phyloP scores from a whole-genome alignment of 306 rosid genomes.

The Quercus glauca region DNA sequence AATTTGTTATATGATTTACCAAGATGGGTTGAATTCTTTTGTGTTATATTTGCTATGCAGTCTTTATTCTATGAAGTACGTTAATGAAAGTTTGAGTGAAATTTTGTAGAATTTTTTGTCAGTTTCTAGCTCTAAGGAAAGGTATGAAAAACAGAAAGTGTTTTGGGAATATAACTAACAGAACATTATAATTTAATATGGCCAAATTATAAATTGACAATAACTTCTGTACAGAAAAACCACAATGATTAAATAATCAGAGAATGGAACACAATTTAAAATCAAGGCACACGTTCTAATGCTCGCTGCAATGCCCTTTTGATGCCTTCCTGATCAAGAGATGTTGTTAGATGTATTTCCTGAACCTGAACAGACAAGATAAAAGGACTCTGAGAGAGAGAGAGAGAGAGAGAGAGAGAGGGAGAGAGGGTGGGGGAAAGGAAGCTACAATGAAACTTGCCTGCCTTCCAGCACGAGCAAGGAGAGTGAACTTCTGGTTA shows the following conservation, averaged over 20 bases:
- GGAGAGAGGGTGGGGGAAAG: background rate
- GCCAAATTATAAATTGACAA: background rate
- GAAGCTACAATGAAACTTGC: slow-evolving; percentile 30
- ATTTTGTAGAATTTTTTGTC: too few species aligned
- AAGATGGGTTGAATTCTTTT: too few species aligned
- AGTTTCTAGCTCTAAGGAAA: too few species aligned
- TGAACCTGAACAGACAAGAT: slow-evolving; percentile 57
- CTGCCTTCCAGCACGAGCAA: slow-evolving; percentile 97
- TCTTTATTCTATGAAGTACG: too few species aligned
- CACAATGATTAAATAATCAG: background rate
- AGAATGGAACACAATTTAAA: background rate
- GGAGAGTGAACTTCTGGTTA: slow-evolving; percentile 70
- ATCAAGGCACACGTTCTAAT: slow-evolving; percentile 81
- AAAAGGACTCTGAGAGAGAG: background rate
- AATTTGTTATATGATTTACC: too few species aligned
- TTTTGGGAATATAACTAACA: background rate
- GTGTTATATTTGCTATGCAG: too few species aligned
- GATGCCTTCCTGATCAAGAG: slow-evolving; percentile 90
- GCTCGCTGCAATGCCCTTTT: slow-evolving; percentile 87
- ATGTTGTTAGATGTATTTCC: slow-evolving; percentile 75
- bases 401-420: background rate
- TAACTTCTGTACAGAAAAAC: slow-evolving; percentile 22
- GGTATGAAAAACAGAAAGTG: too few species aligned
- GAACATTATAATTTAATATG: slow-evolving; percentile 4
- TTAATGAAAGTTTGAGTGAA: too few species aligned